These are phyloP conservation scores for Neckera pumila DNA, from an alignment of 225 moss, liverwort and hornwort genomes.

Conservation along the genomic window DNA sequence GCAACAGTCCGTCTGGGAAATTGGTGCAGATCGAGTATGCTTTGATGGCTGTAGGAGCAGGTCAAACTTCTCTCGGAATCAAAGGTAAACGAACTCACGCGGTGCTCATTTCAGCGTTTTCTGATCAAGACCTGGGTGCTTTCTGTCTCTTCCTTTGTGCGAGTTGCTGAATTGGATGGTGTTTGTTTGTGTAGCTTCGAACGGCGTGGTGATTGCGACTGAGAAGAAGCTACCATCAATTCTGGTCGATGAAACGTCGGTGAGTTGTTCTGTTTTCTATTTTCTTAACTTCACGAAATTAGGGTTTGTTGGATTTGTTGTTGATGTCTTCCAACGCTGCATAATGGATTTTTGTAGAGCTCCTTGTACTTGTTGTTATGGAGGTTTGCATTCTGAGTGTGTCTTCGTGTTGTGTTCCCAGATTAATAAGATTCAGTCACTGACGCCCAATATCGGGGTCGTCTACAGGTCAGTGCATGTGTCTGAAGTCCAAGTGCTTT, in stretches of 20 bases:
- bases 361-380: not conserved
- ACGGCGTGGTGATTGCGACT: constrained; percentile 94
- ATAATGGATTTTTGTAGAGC: not conserved
- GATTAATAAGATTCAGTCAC: constrained; percentile 90
- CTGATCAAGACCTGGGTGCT: not conserved
- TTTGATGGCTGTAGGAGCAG: constrained; percentile 93
- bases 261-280: constrained; percentile 1
- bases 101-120: not conserved
- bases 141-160: not conserved
- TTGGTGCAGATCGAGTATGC: constrained; percentile 98
- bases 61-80: constrained; percentile 93
- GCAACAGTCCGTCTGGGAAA: constrained; percentile 58
- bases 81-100: constrained; percentile 29
- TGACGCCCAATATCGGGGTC: constrained; percentile 91
- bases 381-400: not conserved
- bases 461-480: constrained; percentile 64
- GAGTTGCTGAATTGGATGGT: constrained; percentile 11
- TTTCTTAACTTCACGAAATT: not conserved
- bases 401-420: constrained; percentile 2
- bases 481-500: not conserved
- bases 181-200: constrained; percentile 56
- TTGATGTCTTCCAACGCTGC: not conserved
- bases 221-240: constrained; percentile 96
- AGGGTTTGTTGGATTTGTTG: not conserved
- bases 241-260: constrained; percentile 83